phyloP scores from a whole-genome alignment of 2,329 filamentous ascomycete species.

The Berkeleyomyces basicola region DNA sequence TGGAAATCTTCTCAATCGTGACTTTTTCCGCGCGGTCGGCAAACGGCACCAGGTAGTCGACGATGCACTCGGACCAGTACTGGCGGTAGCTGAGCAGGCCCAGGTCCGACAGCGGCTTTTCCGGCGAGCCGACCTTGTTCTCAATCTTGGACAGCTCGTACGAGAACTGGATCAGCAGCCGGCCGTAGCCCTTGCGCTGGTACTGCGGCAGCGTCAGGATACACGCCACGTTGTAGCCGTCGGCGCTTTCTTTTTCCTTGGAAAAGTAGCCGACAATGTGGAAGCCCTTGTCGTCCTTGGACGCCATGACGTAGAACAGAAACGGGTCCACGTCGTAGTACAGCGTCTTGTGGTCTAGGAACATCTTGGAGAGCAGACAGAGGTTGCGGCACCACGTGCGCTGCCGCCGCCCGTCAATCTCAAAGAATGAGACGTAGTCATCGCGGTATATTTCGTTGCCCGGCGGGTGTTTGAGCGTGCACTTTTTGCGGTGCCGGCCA shows the following conservation, averaged over 20 bases:
- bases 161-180: slow-evolving; percentile 87
- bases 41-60: slow-evolving; percentile 65
- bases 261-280: slow-evolving; percentile 99
- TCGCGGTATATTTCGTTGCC: slow-evolving; percentile 98
- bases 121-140: slow-evolving; percentile 83
- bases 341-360: slow-evolving; percentile 92
- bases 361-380: slow-evolving; percentile 87
- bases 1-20: slow-evolving; percentile 73
- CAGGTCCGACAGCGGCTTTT: slow-evolving; percentile 89
- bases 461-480: slow-evolving; percentile 76
- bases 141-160: slow-evolving; percentile 95
- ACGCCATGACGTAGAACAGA: slow-evolving; percentile 95
- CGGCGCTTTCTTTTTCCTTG: slow-evolving; percentile 93
- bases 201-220: slow-evolving; percentile 94
- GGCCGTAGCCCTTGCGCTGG: slow-evolving; percentile 85
- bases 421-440: slow-evolving; percentile 85
- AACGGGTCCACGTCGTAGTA: slow-evolving; percentile 99
- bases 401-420: slow-evolving; percentile 88
- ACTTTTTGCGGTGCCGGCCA: slow-evolving; percentile 72
- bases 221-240: slow-evolving; percentile 95
- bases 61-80: slow-evolving; percentile 92
- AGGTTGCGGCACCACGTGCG: slow-evolving; percentile 94
- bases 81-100: slow-evolving; percentile 88
- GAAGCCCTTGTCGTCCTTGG: slow-evolving; percentile 71
- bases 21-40: slow-evolving; percentile 53